Evolutionary conservation across 768 basidiomycete species (phyloP).

Genomic region (Lentinula detonsa): DNA sequence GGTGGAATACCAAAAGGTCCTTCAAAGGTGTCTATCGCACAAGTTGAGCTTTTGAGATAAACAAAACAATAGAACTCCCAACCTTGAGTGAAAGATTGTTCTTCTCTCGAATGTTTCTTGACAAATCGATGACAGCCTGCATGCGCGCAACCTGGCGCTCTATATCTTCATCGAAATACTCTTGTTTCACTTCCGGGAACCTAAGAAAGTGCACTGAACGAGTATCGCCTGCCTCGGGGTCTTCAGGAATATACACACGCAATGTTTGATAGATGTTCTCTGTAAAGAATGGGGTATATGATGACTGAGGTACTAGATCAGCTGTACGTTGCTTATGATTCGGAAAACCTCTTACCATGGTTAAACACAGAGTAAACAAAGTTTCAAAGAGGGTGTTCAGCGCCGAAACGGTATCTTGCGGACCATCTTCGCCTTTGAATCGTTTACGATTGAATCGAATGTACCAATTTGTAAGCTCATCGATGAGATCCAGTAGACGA

Average conservation of each 20-base stretch:
- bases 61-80: conserved; percentile 9
- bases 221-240: conserved; percentile 64
- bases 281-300: conserved; percentile 96
- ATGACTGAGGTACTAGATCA: conserved; percentile 45
- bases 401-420: conserved; percentile 80
- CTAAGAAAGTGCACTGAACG: conserved; percentile 94
- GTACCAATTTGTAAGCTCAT: conserved; percentile 99
- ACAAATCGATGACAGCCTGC: conserved; percentile 92
- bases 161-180: conserved; percentile 91
- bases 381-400: conserved; percentile 96
- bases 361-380: conserved; percentile 87
- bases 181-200: conserved; percentile 90
- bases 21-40: conserved; percentile 76
- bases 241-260: conserved; percentile 75
- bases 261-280: conserved; percentile 95
- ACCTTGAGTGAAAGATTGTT: conserved; percentile 89
- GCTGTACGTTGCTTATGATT: not conserved
- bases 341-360: conserved; percentile 62
- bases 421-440: conserved; percentile 91
- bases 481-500: conserved; percentile 85
- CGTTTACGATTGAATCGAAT: conserved; percentile 97
- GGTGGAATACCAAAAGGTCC: conserved; percentile 92
- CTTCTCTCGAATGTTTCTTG: conserved; percentile 81
- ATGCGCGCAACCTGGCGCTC: conserved; percentile 93
- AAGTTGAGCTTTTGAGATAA: not conserved